These are phyloP conservation scores for Ricinus communis DNA, from an alignment of 345 rosid species.

Conservation along the genomic window DNA sequence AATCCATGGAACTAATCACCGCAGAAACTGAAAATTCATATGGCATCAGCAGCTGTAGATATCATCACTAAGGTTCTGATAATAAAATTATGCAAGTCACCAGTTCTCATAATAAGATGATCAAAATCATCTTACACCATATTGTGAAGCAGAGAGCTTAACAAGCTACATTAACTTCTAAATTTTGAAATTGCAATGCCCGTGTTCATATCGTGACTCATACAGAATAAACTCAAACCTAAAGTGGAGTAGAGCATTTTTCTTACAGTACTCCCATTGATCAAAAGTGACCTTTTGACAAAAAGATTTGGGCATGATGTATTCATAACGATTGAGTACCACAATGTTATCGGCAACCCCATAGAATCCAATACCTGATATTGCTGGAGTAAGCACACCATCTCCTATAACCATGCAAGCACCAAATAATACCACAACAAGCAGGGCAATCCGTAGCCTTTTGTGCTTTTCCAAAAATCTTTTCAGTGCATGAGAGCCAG, in stretches of 20 bases:
- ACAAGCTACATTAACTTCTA: background rate
- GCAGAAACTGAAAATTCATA: slow-evolving; percentile 4
- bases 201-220: background rate
- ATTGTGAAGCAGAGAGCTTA: background rate
- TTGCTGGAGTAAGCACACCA: slow-evolving; percentile 88
- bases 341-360: background rate
- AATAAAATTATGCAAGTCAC: too few relatives aligned
- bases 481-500: slow-evolving; percentile 50
- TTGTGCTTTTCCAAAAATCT: slow-evolving; percentile 81
- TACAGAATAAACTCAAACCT: background rate
- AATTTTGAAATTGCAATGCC: background rate
- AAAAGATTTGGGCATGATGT: background rate
- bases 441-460: slow-evolving; percentile 62
- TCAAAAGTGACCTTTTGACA: background rate
- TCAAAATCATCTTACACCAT: background rate
- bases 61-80: background rate
- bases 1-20: background rate
- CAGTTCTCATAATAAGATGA: background rate
- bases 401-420: slow-evolving; percentile 93
- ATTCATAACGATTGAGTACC: background rate
- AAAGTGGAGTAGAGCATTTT: background rate
- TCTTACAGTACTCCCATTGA: background rate
- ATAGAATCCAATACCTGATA: slow-evolving; percentile 54
- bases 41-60: background rate
- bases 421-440: slow-evolving; percentile 70